These are phyloP conservation scores for Vitis riparia DNA, from an alignment of 164 flowering plant genomes.

Conservation along the genomic window DNA sequence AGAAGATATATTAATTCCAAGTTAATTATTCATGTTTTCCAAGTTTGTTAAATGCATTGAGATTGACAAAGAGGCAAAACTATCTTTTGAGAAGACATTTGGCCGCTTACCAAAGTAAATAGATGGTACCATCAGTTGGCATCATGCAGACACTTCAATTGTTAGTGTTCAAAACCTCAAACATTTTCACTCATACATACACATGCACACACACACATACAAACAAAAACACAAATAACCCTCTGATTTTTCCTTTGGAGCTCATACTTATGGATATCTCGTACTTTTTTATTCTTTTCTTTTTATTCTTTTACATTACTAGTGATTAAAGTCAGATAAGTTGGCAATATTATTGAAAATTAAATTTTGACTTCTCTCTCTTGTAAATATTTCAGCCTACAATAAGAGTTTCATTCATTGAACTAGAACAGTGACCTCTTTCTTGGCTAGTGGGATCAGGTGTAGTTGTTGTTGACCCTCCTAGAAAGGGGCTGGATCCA, in stretches of 20 bases:
- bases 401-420: too few relatives aligned
- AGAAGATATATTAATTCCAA: not conserved
- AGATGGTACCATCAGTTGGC: conserved; percentile 88
- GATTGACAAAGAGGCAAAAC: conserved; percentile 84
- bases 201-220: too few relatives aligned
- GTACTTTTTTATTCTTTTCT: too few relatives aligned
- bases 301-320: too few relatives aligned
- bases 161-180: conserved; percentile 38
- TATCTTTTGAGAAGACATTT: conserved; percentile 83
- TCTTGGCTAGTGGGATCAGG: conserved; percentile 88
- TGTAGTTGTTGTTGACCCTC: conserved; percentile 93
- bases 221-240: too few relatives aligned
- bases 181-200: not conserved
- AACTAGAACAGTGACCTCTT: conserved; percentile 59
- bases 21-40: conserved; percentile 12
- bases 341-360: too few relatives aligned
- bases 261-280: not conserved
- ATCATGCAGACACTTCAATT: conserved; percentile 81
- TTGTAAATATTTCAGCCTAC: too few relatives aligned
- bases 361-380: too few relatives aligned
- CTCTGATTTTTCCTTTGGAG: too few relatives aligned
- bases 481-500: conserved; percentile 84
- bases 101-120: conserved; percentile 63
- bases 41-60: conserved; percentile 91
- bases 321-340: too few relatives aligned